Base-by-base conservation (phyloP, 2,329 filamentous ascomycete genomes). In the Neodidymelliopsis sp. region DNA sequence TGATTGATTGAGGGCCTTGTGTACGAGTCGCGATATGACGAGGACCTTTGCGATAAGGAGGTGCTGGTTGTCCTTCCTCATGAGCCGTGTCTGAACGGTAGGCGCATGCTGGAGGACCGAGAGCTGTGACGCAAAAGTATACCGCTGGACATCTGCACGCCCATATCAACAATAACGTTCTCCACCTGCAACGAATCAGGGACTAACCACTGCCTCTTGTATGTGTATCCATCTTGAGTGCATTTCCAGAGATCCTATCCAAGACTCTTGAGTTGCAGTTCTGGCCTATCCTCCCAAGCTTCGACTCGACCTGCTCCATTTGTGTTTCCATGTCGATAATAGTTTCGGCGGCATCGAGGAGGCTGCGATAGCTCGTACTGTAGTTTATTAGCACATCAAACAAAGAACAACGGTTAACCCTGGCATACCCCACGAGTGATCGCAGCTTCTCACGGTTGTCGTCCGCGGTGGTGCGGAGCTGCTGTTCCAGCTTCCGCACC, bases 341-440 rank as follows among this genome's bases (percentile, higher is more conserved):
- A n/a, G 87, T 87, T 74, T 97, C 92, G 44, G 93, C 93, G 0
- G 93, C 97, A 41, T 90, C 90, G 19, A 97, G 84, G 7, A 97
- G 84, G 63, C 94, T 90, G 60, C 93, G 89, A 74, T 97, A 97
- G 65, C 84, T 83, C 61, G 82, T 78, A 15, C 83, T 86, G 59
- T 13, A 29, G 6, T n/a, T 60, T 16, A 61, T 49, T 12, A 15
- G 11, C 23, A 35, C 6, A 7, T 37, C 16, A 2, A 23, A n/a
- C 15, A 0, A 6, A 6, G n/a, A 6, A 12, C n/a, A 13, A 8
- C 8, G 11, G 29, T 19, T 9, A 10, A 31, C 22, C 29, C 22
- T 40, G 23, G 57, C 77, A 49, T 77, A 85, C 83, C 85, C 85
- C 55, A 88, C 85, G 47, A 88, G 79, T 57, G 82, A 81, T 60